Percentiles rank a stretch among this genome's conserved stretches.
phyloP scores from a whole-genome alignment of 495 filamentous ascomycete genomes.

The Alectoria sarmentosa region DNA sequence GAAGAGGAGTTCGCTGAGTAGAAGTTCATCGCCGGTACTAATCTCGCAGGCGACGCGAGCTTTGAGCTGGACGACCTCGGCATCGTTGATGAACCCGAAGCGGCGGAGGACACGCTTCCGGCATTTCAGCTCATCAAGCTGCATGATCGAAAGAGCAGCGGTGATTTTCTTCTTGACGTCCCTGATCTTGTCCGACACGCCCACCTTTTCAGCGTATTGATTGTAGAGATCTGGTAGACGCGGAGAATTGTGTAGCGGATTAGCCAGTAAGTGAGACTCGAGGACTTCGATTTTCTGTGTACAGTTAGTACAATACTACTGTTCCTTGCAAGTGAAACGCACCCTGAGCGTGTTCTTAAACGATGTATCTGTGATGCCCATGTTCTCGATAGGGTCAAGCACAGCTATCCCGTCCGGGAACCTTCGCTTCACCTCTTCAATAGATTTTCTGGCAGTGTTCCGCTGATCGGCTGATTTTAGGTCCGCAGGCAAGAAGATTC shows the following conservation, averaged over 20 bases:
- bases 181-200: constrained; percentile 71
- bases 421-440: constrained; percentile 70
- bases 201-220: constrained; percentile 73
- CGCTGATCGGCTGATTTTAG: constrained; percentile 53
- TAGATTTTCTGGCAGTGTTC: constrained; percentile 54
- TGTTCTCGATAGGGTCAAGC: constrained; percentile 89
- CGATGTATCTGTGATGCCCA: constrained; percentile 82
- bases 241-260: constrained; percentile 84
- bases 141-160: constrained; percentile 74
- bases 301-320: constrained; percentile 15
- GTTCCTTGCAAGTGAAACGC: constrained; percentile 25
- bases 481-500: constrained; percentile 74
- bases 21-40: constrained; percentile 82
- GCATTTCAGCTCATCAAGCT: constrained; percentile 91
- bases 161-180: constrained; percentile 77
- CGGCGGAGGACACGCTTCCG: constrained; percentile 93
- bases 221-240: constrained; percentile 74
- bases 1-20: constrained; percentile 88
- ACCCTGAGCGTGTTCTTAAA: constrained; percentile 88
- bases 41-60: constrained; percentile 97
- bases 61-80: constrained; percentile 90
- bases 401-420: constrained; percentile 90
- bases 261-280: constrained; percentile 81
- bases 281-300: constrained; percentile 86
- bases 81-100: constrained; percentile 91